A percentile compares a stretch with the other conserved stretches of the same genome.
phyloP scores from a whole-genome alignment of 1,284 basidiomycete genomes.

The Cryptococcus sp. region DNA sequence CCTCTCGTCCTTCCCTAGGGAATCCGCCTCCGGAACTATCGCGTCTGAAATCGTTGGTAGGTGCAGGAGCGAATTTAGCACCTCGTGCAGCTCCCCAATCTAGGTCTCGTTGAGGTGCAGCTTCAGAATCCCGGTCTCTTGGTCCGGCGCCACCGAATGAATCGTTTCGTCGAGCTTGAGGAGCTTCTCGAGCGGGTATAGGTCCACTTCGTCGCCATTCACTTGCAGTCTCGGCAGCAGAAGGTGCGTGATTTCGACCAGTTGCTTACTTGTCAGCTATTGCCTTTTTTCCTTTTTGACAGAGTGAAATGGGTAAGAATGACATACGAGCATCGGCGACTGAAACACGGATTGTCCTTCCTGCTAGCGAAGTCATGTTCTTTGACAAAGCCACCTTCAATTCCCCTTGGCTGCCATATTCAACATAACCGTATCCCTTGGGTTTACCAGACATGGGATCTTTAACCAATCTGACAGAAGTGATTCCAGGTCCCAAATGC shows the following conservation, averaged over 20 bases:
- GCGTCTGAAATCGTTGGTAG: constrained; percentile 23
- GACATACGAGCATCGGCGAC: constrained; percentile 90
- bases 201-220: constrained; percentile 88
- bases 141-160: constrained; percentile 18
- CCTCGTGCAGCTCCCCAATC: constrained; percentile 51
- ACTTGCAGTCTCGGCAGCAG: constrained; percentile 50
- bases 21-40: constrained; percentile 32
- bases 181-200: constrained; percentile 56
- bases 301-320: neutral
- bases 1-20: constrained; percentile 12
- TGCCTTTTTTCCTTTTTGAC: neutral
- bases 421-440: constrained; percentile 97
- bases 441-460: constrained; percentile 81
- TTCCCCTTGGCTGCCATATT: constrained; percentile 77
- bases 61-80: constrained; percentile 47
- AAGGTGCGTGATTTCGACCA: constrained; percentile 38
- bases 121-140: constrained; percentile 9
- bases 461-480: constrained; percentile 86
- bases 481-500: constrained; percentile 70
- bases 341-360: constrained; percentile 78
- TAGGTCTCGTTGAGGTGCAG: constrained; percentile 38
- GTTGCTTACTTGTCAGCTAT: neutral
- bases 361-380: constrained; percentile 60
- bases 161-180: constrained; percentile 24
- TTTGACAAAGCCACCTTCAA: constrained; percentile 75